phyloP scores from a whole-genome alignment of 2,329 filamentous ascomycete genomes.

The Penicillium sp. region DNA sequence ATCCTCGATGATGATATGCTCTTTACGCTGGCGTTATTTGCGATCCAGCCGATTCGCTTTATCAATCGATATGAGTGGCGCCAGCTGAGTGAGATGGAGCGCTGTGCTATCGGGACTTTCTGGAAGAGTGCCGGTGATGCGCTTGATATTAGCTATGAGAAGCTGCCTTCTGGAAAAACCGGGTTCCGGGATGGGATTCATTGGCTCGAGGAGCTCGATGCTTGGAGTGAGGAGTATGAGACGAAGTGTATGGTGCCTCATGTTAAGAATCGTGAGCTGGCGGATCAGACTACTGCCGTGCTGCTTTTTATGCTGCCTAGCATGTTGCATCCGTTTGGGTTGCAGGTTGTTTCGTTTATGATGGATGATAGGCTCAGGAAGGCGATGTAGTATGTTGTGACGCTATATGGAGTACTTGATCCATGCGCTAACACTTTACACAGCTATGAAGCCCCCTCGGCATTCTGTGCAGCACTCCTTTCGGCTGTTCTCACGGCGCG shows the following conservation, averaged over 20 bases:
- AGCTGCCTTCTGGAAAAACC: constrained; percentile 41
- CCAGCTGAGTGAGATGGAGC: constrained; percentile 62
- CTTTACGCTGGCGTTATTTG: constrained; percentile 64
- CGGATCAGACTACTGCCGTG: constrained; percentile 59
- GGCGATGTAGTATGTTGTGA: constrained; percentile 60
- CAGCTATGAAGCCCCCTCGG: constrained; percentile 43
- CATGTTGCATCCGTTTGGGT: constrained; percentile 46
- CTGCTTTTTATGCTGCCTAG: constrained; percentile 57
- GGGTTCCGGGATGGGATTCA: constrained; percentile 52
- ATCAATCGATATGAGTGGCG: constrained; percentile 69
- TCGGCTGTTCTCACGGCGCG: constrained; percentile 53
- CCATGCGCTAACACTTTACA: background rate
- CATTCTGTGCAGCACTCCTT: constrained; percentile 39
- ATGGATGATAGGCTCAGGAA: constrained; percentile 64
- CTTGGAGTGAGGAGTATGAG: constrained; percentile 60
- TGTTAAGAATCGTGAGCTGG: constrained; percentile 51
- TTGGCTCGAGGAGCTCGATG: constrained; percentile 52
- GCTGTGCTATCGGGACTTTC: constrained; percentile 64
- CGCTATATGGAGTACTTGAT: background rate
- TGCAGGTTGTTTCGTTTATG: constrained; percentile 55
- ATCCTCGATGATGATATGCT: constrained; percentile 64
- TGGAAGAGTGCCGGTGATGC: constrained; percentile 71
- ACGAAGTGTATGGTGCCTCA: constrained; percentile 56
- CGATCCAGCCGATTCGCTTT: constrained; percentile 64
- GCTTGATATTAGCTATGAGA: constrained; percentile 59